Evolutionary conservation across 345 rosid species (phyloP).

Genomic region (Arabidopsis suecica): DNA sequence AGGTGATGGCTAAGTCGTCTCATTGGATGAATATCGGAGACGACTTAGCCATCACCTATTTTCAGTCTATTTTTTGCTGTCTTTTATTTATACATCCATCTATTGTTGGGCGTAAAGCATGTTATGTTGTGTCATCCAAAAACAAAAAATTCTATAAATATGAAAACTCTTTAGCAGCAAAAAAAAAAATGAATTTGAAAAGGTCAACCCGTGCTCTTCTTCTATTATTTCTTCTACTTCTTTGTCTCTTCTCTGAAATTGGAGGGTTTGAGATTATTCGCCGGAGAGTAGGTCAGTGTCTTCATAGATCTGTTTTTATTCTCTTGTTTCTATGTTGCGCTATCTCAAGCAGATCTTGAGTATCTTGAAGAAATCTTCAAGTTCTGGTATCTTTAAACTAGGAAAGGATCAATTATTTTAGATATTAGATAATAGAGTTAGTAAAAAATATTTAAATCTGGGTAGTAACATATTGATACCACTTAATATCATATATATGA

Average conservation of each 20-base stretch:
- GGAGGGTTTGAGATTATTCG: not conserved
- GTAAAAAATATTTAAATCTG: not conserved
- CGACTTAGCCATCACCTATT: no score
- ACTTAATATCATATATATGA: no score
- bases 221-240: constrained; percentile 1
- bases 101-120: no score
- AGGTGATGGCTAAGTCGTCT: no score
- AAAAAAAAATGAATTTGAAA: not conserved
- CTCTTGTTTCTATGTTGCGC: not conserved
- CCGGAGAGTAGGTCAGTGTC: not conserved
- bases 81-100: no score
- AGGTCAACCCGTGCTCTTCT: not conserved
- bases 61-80: no score
- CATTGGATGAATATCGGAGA: no score
- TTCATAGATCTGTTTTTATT: not conserved
- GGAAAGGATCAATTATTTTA: not conserved
- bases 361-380: not conserved
- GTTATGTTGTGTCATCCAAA: no score
- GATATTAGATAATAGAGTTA: not conserved
- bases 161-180: no score
- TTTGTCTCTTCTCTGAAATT: not conserved
- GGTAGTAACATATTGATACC: no score
- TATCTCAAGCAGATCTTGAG: not conserved
- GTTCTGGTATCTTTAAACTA: not conserved
- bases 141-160: no score